phyloP scores from a whole-genome alignment of 768 basidiomycete genomes.

The Russula sp. region DNA sequence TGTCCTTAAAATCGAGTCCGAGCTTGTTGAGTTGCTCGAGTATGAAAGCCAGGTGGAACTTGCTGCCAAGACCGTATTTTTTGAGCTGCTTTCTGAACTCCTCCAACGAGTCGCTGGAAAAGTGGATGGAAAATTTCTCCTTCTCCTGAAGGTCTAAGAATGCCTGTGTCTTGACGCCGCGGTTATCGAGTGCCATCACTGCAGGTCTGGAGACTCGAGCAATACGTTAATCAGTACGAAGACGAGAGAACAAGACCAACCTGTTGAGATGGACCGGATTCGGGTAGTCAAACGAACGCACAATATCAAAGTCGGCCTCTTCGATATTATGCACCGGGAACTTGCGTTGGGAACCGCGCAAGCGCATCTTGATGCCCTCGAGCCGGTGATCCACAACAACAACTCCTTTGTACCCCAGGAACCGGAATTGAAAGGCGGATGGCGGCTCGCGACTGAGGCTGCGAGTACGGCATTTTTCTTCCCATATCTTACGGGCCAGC shows the following conservation, averaged over 20 bases:
- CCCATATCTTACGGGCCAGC: conserved; percentile 57
- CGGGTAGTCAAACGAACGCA: conserved; percentile 53
- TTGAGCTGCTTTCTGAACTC: conserved; percentile 38
- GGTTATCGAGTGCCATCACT: no score
- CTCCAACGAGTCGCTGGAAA: no score
- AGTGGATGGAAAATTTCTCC: conserved; percentile 32
- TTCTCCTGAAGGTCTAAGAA: conserved; percentile 37
- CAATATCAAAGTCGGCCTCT: conserved; percentile 63
- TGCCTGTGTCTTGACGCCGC: no score
- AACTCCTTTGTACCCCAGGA: conserved; percentile 77
- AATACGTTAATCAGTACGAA: no score
- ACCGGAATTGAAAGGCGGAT: conserved; percentile 70
- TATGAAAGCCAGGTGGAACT: conserved; percentile 39
- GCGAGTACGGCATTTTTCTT: conserved; percentile 38
- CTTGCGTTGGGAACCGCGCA: conserved; percentile 72
- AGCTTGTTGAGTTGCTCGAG: no score
- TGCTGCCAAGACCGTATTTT: conserved; percentile 39
- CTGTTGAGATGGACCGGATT: conserved; percentile 67
- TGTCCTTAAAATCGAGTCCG: conserved; percentile 39
- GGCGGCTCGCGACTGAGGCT: background rate
- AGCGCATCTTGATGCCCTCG: conserved; percentile 59
- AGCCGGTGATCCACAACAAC: conserved; percentile 60
- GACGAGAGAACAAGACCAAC: conserved; percentile 31
- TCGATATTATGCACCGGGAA: conserved; percentile 48
- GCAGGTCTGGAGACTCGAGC: no score